Percentiles rank a stretch among this genome's conserved stretches.
phyloP scores from a whole-genome alignment of 148 eudicot species.

The Chenopodium album region DNA sequence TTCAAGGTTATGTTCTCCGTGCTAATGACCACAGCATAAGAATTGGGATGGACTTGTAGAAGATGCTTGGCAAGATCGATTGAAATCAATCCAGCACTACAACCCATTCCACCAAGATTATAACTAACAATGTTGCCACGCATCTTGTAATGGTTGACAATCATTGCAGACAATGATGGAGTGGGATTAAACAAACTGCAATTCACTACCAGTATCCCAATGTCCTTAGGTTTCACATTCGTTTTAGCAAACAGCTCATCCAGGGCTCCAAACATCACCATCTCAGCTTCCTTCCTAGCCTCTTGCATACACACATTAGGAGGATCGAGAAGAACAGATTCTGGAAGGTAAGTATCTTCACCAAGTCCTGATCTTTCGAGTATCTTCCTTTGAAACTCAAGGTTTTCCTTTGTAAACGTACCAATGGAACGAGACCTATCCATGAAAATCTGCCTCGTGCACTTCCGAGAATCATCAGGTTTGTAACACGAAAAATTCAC shows the following conservation, averaged over 20 bases:
- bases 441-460: conserved; percentile 52
- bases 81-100: conserved; percentile 53
- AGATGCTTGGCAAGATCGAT: conserved; percentile 53
- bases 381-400: conserved; percentile 50
- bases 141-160: conserved; percentile 45
- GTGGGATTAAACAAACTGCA: conserved; percentile 56
- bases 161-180: conserved; percentile 48
- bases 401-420: conserved; percentile 37
- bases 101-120: conserved; percentile 56
- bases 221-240: conserved; percentile 47
- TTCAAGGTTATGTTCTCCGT: conserved; percentile 50
- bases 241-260: conserved; percentile 53
- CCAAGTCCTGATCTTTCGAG: conserved; percentile 58
- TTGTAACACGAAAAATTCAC: conserved; percentile 58
- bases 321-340: conserved; percentile 44
- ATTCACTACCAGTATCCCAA: conserved; percentile 51
- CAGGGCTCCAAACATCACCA: conserved; percentile 57
- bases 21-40: conserved; percentile 48
- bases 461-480: conserved; percentile 45
- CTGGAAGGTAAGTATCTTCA: conserved; percentile 49
- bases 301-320: conserved; percentile 52
- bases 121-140: conserved; percentile 49
- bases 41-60: conserved; percentile 47
- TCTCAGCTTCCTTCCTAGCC: conserved; percentile 55
- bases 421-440: conserved; percentile 39